Conservation (phyloP, 345 rosid genomes). For the Euphorbia pulcherrima region DNA sequence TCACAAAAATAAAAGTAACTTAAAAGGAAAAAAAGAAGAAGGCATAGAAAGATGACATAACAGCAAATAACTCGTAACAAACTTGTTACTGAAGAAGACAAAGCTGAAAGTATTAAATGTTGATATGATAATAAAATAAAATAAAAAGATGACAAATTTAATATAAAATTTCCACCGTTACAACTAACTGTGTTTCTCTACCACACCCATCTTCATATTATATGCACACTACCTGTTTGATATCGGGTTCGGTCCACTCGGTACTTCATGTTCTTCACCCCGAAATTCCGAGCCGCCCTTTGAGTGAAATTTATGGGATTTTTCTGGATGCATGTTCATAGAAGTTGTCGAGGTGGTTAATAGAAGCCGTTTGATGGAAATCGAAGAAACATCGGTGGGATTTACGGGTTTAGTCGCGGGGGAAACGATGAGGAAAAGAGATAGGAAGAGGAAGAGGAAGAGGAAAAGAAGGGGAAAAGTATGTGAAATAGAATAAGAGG, state of each 20-base stretch:
- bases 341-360: constrained; percentile 33
- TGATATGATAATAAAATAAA: constrained; percentile 7
- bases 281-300: constrained; percentile 37
- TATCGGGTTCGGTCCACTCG: constrained; percentile 92
- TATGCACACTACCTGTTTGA: constrained; percentile 49
- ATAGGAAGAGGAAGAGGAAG: constrained; percentile 34
- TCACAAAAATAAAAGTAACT: constrained; percentile 6
- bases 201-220: constrained; percentile 13
- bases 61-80: constrained; percentile 19
- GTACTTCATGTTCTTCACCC: constrained; percentile 73
- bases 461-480: constrained; percentile 35
- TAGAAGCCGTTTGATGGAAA: constrained; percentile 47
- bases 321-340: constrained; percentile 39
- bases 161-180: constrained; percentile 17
- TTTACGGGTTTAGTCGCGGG: constrained; percentile 20
- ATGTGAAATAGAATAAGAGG: constrained; percentile 32
- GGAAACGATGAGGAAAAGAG: constrained; percentile 33
- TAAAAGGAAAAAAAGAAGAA: background rate
- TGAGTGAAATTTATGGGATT: constrained; percentile 16
- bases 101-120: constrained; percentile 23
- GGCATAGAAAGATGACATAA: constrained; percentile 16
- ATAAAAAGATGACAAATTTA: constrained; percentile 20
- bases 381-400: constrained; percentile 10
- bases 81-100: constrained; percentile 24
- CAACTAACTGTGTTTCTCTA: constrained; percentile 13